phyloP scores from a whole-genome alignment of 495 filamentous ascomycete genomes.

The Stereocaulon alpinum region DNA sequence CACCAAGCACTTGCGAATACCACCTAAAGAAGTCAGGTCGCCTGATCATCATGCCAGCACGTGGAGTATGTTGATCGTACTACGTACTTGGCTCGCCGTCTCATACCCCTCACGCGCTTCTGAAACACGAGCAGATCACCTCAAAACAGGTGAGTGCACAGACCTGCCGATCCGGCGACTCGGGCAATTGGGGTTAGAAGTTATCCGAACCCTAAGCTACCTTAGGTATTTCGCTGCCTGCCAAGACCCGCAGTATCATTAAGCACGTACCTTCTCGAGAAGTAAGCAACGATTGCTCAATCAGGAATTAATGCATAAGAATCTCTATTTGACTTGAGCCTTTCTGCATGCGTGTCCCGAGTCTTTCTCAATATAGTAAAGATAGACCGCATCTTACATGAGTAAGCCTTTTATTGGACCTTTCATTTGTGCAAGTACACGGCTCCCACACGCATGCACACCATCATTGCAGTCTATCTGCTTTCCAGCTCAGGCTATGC shows the following conservation, averaged over 20 bases:
- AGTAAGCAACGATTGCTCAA: neutral
- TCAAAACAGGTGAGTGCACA: neutral
- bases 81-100: neutral
- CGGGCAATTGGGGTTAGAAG: neutral
- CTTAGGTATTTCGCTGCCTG: neutral
- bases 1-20: too few species aligned
- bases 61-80: neutral
- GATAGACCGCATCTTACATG: neutral
- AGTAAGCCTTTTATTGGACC: neutral
- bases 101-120: slow-evolving; percentile 11
- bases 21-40: too few species aligned
- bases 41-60: neutral
- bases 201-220: neutral
- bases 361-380: neutral
- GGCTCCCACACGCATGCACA: neutral
- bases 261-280: neutral
- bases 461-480: neutral
- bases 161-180: neutral
- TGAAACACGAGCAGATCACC: slow-evolving; percentile 7
- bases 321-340: neutral
- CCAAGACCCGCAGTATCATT: neutral
- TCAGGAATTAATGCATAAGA: neutral
- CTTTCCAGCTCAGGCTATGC: neutral
- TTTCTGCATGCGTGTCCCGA: neutral
- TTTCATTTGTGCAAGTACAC: neutral